Evolutionary conservation across 2,329 filamentous ascomycete genomes (phyloP).

Genomic region (Verticillium tricorpus): DNA sequence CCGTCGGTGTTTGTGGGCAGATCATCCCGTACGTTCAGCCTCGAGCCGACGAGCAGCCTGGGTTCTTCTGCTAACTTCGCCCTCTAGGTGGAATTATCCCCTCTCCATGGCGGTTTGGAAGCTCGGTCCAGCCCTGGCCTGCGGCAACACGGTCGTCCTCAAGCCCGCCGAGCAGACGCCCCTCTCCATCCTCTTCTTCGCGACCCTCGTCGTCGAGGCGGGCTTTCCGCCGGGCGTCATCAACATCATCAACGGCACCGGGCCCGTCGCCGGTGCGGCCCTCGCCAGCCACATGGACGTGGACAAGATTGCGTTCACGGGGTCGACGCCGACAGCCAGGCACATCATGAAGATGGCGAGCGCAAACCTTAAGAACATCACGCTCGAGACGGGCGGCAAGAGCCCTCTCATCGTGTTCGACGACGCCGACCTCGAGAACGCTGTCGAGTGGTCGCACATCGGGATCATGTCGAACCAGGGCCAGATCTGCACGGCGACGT

Average conservation of each 20-base stretch:
- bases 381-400: slow-evolving; percentile 64
- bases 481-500: slow-evolving; percentile 62
- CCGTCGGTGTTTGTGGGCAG: slow-evolving; percentile 65
- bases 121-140: slow-evolving; percentile 64
- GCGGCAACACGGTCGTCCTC: slow-evolving; percentile 59
- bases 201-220: slow-evolving; percentile 62
- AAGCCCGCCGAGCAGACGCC: slow-evolving; percentile 67
- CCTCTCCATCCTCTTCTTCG: slow-evolving; percentile 61
- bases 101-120: slow-evolving; percentile 67
- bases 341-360: slow-evolving; percentile 73
- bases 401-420: slow-evolving; percentile 60
- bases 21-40: slow-evolving; percentile 67
- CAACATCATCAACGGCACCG: slow-evolving; percentile 71
- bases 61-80: not conserved
- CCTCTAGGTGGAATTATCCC: slow-evolving; percentile 10
- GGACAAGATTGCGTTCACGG: slow-evolving; percentile 77
- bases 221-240: slow-evolving; percentile 76
- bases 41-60: no score
- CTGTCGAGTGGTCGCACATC: slow-evolving; percentile 53
- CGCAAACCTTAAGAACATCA: slow-evolving; percentile 62
- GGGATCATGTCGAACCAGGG: slow-evolving; percentile 58
- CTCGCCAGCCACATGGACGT: slow-evolving; percentile 64
- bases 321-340: slow-evolving; percentile 66
- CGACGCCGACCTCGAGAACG: slow-evolving; percentile 62
- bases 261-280: slow-evolving; percentile 62